A percentile compares a stretch with the other conserved stretches of the same genome.
Evolutionary conservation across 2,329 filamentous ascomycete species (phyloP).

Genomic region (Xylariaceae sp.): DNA sequence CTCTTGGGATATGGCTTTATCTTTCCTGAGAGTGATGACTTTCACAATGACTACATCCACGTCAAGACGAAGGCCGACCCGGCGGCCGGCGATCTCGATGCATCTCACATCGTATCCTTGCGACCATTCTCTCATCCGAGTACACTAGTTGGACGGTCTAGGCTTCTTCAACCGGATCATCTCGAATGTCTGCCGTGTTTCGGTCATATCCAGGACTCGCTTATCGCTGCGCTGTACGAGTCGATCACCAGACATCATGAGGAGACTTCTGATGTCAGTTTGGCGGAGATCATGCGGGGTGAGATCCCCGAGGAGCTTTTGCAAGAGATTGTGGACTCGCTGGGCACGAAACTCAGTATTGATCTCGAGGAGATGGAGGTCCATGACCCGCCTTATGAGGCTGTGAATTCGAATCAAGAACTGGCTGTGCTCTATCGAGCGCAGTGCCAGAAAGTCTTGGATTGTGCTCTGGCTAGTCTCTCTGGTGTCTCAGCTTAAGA

Average conservation of each 20-base stretch:
- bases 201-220: constrained; percentile 46
- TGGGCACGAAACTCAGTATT: constrained; percentile 36
- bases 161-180: constrained; percentile 32
- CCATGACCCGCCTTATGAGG: constrained; percentile 36
- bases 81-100: constrained; percentile 26
- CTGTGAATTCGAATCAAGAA: constrained; percentile 40
- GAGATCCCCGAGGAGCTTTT: constrained; percentile 39
- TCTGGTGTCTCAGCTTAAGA: constrained; percentile 14
- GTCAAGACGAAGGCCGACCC: constrained; percentile 41
- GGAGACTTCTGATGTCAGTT: constrained; percentile 22
- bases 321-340: constrained; percentile 29
- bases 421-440: constrained; percentile 45
- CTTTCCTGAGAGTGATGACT: constrained; percentile 39
- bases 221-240: constrained; percentile 46
- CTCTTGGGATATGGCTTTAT: constrained; percentile 60
- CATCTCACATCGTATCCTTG: constrained; percentile 43
- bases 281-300: constrained; percentile 40
- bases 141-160: constrained; percentile 42
- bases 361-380: constrained; percentile 44
- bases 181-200: constrained; percentile 38
- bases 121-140: constrained; percentile 43
- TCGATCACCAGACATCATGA: constrained; percentile 24
- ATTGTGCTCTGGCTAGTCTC: constrained; percentile 35
- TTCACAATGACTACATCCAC: constrained; percentile 58
- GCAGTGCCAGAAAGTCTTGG: constrained; percentile 44